These are phyloP conservation scores for Geoglossum glabrum DNA, from an alignment of 495 filamentous ascomycete genomes.

Conservation along the genomic window DNA sequence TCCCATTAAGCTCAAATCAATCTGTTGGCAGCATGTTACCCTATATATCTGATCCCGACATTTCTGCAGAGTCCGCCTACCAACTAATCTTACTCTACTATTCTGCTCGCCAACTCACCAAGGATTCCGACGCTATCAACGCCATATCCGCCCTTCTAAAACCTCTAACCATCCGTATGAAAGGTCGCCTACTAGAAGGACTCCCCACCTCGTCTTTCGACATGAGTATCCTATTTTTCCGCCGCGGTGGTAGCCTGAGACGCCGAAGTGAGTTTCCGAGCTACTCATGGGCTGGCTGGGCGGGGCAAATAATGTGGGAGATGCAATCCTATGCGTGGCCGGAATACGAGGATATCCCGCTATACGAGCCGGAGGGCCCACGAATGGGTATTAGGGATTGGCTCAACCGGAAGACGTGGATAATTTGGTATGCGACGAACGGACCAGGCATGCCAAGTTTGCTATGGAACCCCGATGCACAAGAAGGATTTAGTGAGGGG, in stretches of 20 bases:
- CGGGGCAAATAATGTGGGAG: background rate
- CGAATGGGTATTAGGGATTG: background rate
- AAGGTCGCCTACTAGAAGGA: background rate
- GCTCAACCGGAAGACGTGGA: background rate
- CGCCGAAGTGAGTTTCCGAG: background rate
- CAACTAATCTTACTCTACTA: background rate
- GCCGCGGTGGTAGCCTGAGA: background rate
- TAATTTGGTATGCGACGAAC: background rate
- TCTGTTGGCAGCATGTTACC: background rate
- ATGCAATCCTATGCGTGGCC: background rate
- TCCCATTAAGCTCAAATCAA: background rate
- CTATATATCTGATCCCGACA: background rate
- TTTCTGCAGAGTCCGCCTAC: background rate
- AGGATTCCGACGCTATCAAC: background rate
- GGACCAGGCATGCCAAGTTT: background rate
- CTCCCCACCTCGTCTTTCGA: background rate
- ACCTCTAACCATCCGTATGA: background rate
- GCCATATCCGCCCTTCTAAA: background rate
- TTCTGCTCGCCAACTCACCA: background rate
- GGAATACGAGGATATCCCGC: background rate
- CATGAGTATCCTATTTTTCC: background rate
- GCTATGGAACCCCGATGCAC: background rate
- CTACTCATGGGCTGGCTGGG: background rate
- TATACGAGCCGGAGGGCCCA: background rate
- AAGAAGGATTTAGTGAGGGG: background rate